Evolutionary conservation across 495 filamentous ascomycete species (phyloP).

Genomic region (Mycothermus thermophilus): DNA sequence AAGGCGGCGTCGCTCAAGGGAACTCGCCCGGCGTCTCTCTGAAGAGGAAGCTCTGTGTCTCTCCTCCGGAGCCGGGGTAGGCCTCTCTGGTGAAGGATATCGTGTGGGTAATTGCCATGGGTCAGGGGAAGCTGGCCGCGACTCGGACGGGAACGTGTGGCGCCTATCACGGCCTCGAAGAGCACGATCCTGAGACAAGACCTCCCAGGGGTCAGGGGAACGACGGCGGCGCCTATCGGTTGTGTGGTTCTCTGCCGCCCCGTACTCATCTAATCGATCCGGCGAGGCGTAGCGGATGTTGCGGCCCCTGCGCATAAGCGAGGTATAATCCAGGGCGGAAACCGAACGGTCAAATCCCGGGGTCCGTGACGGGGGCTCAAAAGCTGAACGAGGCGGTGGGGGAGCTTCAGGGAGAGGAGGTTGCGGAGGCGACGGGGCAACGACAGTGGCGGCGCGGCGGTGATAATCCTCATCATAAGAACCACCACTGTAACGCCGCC

Average conservation of each 20-base stretch:
- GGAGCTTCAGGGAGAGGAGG: slow-evolving; percentile 11
- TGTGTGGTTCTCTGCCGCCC: slow-evolving; percentile 3
- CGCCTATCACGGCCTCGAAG: slow-evolving; percentile 10
- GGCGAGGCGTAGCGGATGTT: slow-evolving; percentile 19
- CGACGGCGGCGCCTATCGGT: slow-evolving; percentile 1
- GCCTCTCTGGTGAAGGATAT: slow-evolving; percentile 6
- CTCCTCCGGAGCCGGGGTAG: slow-evolving; percentile 2
- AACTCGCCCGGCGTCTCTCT: slow-evolving; percentile 14
- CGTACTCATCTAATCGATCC: slow-evolving; percentile 9
- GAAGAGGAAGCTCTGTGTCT: slow-evolving; percentile 5
- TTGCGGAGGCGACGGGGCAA: slow-evolving; percentile 23
- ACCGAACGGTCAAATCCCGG: slow-evolving; percentile 21
- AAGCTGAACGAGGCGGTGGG: slow-evolving; percentile 20
- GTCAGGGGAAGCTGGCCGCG: slow-evolving; percentile 12
- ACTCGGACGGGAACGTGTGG: slow-evolving; percentile 12
- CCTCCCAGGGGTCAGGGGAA: slow-evolving; percentile 8
- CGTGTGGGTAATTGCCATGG: slow-evolving; percentile 7
- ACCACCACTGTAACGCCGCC: slow-evolving; percentile 18
- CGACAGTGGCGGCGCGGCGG: slow-evolving; percentile 27
- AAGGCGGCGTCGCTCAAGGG: slow-evolving; percentile 31
- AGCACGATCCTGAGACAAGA: slow-evolving; percentile 2
- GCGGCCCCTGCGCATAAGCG: slow-evolving; percentile 18
- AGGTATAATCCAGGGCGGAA: slow-evolving; percentile 24
- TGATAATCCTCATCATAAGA: slow-evolving; percentile 30
- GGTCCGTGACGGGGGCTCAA: slow-evolving; percentile 17